Base-by-base conservation (phyloP, 2,329 filamentous ascomycete species). In the Huntiella moniliformis region DNA sequence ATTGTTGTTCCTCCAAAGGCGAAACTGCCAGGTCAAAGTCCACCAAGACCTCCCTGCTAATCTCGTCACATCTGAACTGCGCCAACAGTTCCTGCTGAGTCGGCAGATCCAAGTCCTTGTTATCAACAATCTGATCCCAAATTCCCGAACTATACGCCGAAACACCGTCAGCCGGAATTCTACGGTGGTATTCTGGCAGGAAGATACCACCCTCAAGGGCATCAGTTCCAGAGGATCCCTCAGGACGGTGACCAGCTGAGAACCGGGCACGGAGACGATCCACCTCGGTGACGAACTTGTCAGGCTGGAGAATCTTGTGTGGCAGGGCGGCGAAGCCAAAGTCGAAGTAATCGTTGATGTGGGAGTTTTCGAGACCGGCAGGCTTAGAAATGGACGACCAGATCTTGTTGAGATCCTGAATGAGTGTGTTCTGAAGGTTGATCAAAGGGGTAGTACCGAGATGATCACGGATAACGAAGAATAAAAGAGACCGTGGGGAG, bases 401-500 rank as follows among this genome's bases (percentile, higher is more conserved):
- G 55, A 98, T 85, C 59, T 88, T 83, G 43, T 77, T 79, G 51
- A 98, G 70, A 60, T 96, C 91, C 63, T 92, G 83, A 53, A 94
- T 70, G 42, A 98, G 66, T 1, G 91, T 98, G 56, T 83, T 82
- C 58, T 86, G 82, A 45, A 98, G 74, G 61, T 95, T 96, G 52
- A 77, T 70, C 28, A 98, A 72, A 7, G 91, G 91, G 1, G 91
- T 98, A 41, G 77, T 84, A 53, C 91, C 91, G 52, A 96, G 74
- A 61, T 95, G 88, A 60, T 98, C 91, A 61, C 91, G 86, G 56
- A 98, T 95, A 54, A 98, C 91, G 66, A 98, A 98, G 68, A 98
- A 96, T 33, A 98, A 73, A 43, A 98, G 76, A 10, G 88, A 96
- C 52, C 87, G 76, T 28, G 88, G 84, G 28, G 79, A 86, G 13